Percentiles rank a stretch among this genome's conserved stretches.
These are phyloP conservation scores for Agaricus subrufescens DNA, from an alignment of 768 basidiomycete genomes.

Conservation along the genomic window DNA sequence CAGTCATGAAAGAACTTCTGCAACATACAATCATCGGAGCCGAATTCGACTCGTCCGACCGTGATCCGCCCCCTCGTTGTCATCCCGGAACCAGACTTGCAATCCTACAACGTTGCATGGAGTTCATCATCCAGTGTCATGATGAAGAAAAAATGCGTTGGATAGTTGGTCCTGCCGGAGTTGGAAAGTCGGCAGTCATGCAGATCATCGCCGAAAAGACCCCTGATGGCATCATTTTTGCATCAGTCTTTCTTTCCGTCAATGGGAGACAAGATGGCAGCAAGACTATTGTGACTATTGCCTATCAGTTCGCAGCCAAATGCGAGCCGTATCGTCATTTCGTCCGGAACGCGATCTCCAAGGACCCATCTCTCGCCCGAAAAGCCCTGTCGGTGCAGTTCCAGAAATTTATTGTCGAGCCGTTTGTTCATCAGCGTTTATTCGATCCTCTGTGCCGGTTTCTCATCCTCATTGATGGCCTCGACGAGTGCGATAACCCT, in stretches of 20 bases:
- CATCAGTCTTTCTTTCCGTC: no score
- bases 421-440: neutral
- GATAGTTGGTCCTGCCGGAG: no score
- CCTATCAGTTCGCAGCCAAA: constrained; percentile 16
- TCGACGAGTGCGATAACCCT: constrained; percentile 20
- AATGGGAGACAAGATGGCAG: neutral
- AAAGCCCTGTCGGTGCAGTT: constrained; percentile 12
- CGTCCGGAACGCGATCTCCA: constrained; percentile 3
- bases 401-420: constrained; percentile 10
- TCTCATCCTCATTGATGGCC: constrained; percentile 17
- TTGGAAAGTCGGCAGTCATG: neutral
- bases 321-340: neutral
- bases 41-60: no score
- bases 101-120: no score
- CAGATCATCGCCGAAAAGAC: constrained; percentile 7
- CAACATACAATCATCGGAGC: no score
- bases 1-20: no score
- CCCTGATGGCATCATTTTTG: neutral
- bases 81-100: no score
- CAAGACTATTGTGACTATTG: constrained; percentile 10
- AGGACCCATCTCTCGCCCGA: constrained; percentile 5
- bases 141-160: no score
- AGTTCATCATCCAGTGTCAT: no score
- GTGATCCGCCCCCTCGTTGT: no score
- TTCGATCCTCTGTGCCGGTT: no score